Evolutionary conservation across 305 asterid species (phyloP).

Genomic region (Caryopteris hybrid): DNA sequence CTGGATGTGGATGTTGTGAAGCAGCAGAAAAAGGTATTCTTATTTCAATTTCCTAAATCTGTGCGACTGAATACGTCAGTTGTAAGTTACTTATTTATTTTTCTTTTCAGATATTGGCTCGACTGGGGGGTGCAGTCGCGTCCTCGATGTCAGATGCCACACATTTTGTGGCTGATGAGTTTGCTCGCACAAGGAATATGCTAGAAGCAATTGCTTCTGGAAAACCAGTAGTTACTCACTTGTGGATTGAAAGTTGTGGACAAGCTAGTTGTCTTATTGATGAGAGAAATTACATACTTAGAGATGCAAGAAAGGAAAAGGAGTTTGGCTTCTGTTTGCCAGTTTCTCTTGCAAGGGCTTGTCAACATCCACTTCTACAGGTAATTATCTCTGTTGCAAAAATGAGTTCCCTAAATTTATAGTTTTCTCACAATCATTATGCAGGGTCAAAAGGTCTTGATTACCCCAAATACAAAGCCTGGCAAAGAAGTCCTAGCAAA

Average conservation of each 20-base stretch:
- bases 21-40: constrained; percentile 74
- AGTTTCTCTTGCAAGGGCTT: constrained; percentile 67
- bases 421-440: constrained; percentile 22
- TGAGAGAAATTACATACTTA: constrained; percentile 72
- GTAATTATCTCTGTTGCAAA: constrained; percentile 31
- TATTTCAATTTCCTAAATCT: not conserved
- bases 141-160: constrained; percentile 77
- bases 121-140: constrained; percentile 69
- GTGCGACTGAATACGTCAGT: constrained; percentile 5
- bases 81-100: constrained; percentile 3
- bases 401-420: constrained; percentile 3
- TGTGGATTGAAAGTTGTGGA: constrained; percentile 92
- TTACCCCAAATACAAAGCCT: constrained; percentile 93
- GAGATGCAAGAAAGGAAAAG: constrained; percentile 86
- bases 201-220: constrained; percentile 94
- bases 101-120: constrained; percentile 57
- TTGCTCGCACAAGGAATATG: constrained; percentile 93
- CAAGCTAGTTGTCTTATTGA: constrained; percentile 78
- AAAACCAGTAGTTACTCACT: constrained; percentile 81
- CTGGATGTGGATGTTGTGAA: constrained; percentile 64
- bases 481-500: constrained; percentile 67
- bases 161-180: constrained; percentile 92
- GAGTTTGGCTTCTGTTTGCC: constrained; percentile 90
- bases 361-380: constrained; percentile 79
- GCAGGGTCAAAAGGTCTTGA: constrained; percentile 79